Evolutionary conservation across 1,284 basidiomycete species (phyloP).

Genomic region (Leccinum variabile): DNA sequence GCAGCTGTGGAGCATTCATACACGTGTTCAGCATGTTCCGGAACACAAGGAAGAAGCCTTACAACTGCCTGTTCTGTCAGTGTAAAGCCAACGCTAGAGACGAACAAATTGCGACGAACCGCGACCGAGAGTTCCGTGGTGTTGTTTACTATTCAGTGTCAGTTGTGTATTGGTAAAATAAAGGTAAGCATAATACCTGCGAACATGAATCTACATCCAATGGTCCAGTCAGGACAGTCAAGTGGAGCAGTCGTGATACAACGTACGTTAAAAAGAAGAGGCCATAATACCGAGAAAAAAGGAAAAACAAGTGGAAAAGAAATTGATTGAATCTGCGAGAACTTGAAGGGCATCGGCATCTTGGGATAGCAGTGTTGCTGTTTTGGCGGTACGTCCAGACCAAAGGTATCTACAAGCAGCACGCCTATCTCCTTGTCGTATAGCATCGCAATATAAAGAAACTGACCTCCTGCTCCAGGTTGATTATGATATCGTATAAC

Average conservation of each 20-base stretch:
- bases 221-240: not conserved
- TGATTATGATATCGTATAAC: slow-evolving; percentile 24
- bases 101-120: slow-evolving; percentile 8
- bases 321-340: slow-evolving; percentile 1
- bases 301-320: slow-evolving; percentile 18
- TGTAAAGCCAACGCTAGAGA: not conserved
- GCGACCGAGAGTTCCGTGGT: slow-evolving; percentile 17
- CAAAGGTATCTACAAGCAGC: slow-evolving; percentile 14
- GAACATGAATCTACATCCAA: slow-evolving; percentile 16
- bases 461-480: slow-evolving; percentile 19
- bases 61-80: slow-evolving; percentile 21
- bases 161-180: not conserved
- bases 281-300: slow-evolving; percentile 30
- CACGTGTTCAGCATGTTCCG: not conserved
- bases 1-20: slow-evolving; percentile 13
- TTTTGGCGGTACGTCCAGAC: slow-evolving; percentile 18
- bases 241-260: not conserved
- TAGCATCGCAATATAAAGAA: not conserved
- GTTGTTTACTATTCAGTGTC: slow-evolving; percentile 21
- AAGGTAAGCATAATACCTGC: slow-evolving; percentile 12
- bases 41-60: slow-evolving; percentile 2
- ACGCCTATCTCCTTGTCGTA: not conserved
- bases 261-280: slow-evolving; percentile 24
- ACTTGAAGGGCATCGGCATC: not conserved
- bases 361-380: not conserved